Evolutionary conservation across 2,329 filamentous ascomycete species (phyloP).

Genomic region (Aspergillus sp.): DNA sequence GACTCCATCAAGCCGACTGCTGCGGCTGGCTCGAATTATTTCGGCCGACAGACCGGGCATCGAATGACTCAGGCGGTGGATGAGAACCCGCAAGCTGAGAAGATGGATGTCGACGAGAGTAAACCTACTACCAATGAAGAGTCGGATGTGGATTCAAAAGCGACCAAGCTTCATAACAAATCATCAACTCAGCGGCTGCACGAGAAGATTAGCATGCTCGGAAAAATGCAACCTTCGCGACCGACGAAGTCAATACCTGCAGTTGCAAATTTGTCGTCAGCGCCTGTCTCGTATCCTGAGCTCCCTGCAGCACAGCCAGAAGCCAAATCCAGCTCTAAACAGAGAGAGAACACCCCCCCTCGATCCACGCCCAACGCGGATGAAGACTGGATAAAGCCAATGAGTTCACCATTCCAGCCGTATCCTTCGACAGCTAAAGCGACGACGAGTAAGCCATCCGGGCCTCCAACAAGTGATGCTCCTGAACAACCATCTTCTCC

Average conservation of each 20-base stretch:
- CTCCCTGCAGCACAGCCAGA: conserved; percentile 30
- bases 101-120: conserved; percentile 55
- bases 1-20: conserved; percentile 55
- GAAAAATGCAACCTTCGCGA: conserved; percentile 52
- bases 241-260: conserved; percentile 48
- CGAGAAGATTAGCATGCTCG: conserved; percentile 81
- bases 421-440: conserved; percentile 61
- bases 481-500: conserved; percentile 13
- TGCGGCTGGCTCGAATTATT: conserved; percentile 66
- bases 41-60: conserved; percentile 67
- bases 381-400: conserved; percentile 62
- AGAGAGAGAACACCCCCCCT: conserved; percentile 20
- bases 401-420: conserved; percentile 49
- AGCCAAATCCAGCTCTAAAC: conserved; percentile 23
- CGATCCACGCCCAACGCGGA: conserved; percentile 43
- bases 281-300: conserved; percentile 40
- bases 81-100: conserved; percentile 47
- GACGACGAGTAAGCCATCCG: conserved; percentile 59
- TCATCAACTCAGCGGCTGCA: conserved; percentile 92
- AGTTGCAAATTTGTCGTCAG: conserved; percentile 24
- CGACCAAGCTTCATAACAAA: conserved; percentile 69
- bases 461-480: conserved; percentile 25
- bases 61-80: conserved; percentile 37
- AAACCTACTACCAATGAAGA: conserved; percentile 51
- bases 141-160: conserved; percentile 49